Base-by-base conservation (phyloP, 2,329 filamentous ascomycete genomes). In the Neonectria sp. region DNA sequence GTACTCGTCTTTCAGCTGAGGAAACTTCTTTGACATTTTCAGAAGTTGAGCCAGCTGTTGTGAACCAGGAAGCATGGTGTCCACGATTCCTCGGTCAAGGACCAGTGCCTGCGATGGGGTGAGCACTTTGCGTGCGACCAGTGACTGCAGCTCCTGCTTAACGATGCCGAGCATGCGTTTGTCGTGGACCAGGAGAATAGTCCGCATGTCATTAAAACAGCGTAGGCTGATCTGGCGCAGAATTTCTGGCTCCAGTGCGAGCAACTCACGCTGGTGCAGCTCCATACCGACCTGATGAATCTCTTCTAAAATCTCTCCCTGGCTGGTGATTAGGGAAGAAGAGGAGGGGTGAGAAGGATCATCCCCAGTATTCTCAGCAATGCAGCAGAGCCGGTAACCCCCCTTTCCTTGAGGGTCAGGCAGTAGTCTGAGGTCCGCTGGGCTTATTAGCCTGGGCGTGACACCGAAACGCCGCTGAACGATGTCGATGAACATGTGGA, bases 111-210 rank as follows among this genome's bases (percentile, higher is more conserved):
- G 79, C 0, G 13, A 56, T 2, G 64, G 15, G 0, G 75, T 80
- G 6, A 83, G 58, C 1, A 78, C 75, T 1, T 62, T 24, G 1
- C 73, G 72, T 1, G 35, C 62, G 4, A 79, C 64, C 6, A 84
- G 60, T 0, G 49, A n/a, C 4, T 68, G 59, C 0, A 81, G 63
- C 60, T 84, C 81, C 55, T 81, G 77, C 37, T 69, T 76, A 4
- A 84, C 67, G 12, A 84, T 76, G 9, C 81, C 81, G 1, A 84
- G 70, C 79, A 84, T 82, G 3, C 82, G 78, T 65, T 84, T 84
- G 68, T 84, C 82, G 63, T 84, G 82, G 1, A 81, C 77, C 1
- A 84, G 67, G 11, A 83, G 68, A 6, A 84, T 73, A 0, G 81
- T 84, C 0, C 81, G 77, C 69, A 83, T 72, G 61, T 84, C 81